Conservation (phyloP, 2,329 filamentous ascomycete genomes). For the Metarhizium humberi region DNA sequence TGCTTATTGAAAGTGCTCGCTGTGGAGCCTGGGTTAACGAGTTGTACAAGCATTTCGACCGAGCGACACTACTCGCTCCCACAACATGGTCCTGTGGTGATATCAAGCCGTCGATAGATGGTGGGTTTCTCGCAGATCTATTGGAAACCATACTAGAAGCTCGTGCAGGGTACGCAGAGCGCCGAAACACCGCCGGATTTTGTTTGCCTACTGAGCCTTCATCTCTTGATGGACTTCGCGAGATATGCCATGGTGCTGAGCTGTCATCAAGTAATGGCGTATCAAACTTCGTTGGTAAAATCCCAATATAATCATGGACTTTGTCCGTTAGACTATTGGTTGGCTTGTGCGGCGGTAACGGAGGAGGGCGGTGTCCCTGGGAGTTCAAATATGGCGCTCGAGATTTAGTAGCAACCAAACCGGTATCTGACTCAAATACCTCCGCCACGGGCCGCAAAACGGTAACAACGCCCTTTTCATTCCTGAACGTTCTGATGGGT, state of each 20-base stretch:
- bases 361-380: background rate
- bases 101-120: constrained; percentile 15
- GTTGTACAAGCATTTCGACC: background rate
- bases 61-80: background rate
- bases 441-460: constrained; percentile 23
- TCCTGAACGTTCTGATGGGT: constrained; percentile 19
- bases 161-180: constrained; percentile 14
- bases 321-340: constrained; percentile 10
- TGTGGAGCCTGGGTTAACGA: background rate
- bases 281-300: constrained; percentile 15
- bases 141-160: constrained; percentile 16
- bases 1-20: background rate
- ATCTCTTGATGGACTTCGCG: constrained; percentile 1
- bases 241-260: constrained; percentile 8
- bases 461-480: constrained; percentile 27
- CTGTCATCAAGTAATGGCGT: constrained; percentile 12
- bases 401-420: background rate
- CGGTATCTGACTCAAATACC: constrained; percentile 8
- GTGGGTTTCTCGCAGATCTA: constrained; percentile 5
- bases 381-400: constrained; percentile 1
- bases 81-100: constrained; percentile 4
- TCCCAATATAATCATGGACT: constrained; percentile 13
- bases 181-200: constrained; percentile 4
- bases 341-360: constrained; percentile 4
- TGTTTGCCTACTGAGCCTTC: constrained; percentile 1